Evolutionary conservation across 768 basidiomycete species (phyloP).

Genomic region (Postia placenta): DNA sequence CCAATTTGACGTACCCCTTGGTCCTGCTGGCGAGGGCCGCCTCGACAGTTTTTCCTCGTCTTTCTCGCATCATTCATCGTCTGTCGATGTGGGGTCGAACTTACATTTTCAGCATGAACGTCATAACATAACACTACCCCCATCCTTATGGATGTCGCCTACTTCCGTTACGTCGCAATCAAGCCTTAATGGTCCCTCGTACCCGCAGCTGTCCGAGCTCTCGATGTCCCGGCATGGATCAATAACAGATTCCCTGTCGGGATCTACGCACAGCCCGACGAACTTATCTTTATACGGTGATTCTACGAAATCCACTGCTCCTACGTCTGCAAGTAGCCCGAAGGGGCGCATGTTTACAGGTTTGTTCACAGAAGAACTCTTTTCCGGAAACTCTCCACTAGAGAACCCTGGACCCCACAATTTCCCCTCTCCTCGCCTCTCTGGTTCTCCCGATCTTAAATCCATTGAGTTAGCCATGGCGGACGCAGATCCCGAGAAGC

Average conservation of each 20-base stretch:
- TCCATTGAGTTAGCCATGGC: constrained; percentile 31
- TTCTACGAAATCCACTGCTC: constrained; percentile 21
- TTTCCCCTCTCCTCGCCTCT: constrained; percentile 59
- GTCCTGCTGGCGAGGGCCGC: constrained; percentile 6
- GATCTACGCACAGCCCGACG: constrained; percentile 22
- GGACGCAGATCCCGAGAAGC: constrained; percentile 54
- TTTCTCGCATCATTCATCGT: constrained; percentile 18
- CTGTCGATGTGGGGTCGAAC: constrained; percentile 19
- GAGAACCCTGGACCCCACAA: constrained; percentile 33
- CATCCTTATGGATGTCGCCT: constrained; percentile 84
- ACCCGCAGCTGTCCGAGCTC: constrained; percentile 15
- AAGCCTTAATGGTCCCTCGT: constrained; percentile 24
- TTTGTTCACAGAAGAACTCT: constrained; percentile 66
- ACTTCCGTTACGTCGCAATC: constrained; percentile 40
- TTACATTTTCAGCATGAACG: constrained; percentile 37
- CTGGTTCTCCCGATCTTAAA: constrained; percentile 65
- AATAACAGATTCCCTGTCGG: constrained; percentile 16
- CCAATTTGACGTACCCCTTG: constrained; percentile 2
- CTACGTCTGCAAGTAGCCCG: constrained; percentile 22
- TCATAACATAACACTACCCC: constrained; percentile 51
- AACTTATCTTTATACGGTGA: constrained; percentile 20
- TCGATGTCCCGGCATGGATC: constrained; percentile 15
- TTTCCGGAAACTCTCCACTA: constrained; percentile 38
- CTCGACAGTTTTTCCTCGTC: constrained; percentile 12
- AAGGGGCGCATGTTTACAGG: constrained; percentile 27